These are phyloP conservation scores for Lactarius evosmus DNA, from an alignment of 768 basidiomycete species.

Conservation along the genomic window DNA sequence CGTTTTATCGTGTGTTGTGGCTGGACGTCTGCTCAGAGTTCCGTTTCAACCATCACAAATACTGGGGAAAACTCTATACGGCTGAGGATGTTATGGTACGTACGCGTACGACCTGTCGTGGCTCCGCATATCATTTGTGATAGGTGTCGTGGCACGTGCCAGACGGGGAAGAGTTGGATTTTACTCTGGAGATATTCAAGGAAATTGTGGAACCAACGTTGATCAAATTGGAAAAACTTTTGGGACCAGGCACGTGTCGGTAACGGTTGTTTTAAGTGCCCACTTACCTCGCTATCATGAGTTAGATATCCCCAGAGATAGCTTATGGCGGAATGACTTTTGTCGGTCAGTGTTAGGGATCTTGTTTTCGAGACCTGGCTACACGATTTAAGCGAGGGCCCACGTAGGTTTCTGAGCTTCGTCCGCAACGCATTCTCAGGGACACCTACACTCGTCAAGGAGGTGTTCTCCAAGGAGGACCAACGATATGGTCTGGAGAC, in stretches of 20 bases:
- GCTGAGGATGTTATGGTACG: slow-evolving; percentile 66
- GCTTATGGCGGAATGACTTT: slow-evolving; percentile 80
- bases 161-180: slow-evolving; percentile 62
- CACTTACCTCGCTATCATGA: slow-evolving; percentile 7
- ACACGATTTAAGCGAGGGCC: slow-evolving; percentile 6
- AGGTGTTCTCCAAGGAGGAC: slow-evolving; percentile 51
- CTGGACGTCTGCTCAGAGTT: slow-evolving; percentile 48
- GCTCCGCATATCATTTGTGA: slow-evolving; percentile 1
- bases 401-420: slow-evolving; percentile 57
- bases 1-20: neutral
- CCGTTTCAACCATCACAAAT: slow-evolving; percentile 59
- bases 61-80: slow-evolving; percentile 79
- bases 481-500: slow-evolving; percentile 43
- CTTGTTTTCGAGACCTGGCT: neutral
- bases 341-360: slow-evolving; percentile 55
- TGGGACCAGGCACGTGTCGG: slow-evolving; percentile 46
- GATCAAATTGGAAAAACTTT: slow-evolving; percentile 49
- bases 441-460: slow-evolving; percentile 61
- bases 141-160: slow-evolving; percentile 82
- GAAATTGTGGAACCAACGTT: slow-evolving; percentile 66
- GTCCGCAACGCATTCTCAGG: slow-evolving; percentile 75
- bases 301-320: slow-evolving; percentile 48
- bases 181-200: slow-evolving; percentile 65
- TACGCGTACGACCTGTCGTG: neutral
- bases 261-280: slow-evolving; percentile 17